phyloP scores from a whole-genome alignment of 768 basidiomycete species.

The Xanthoconium purpureum region DNA sequence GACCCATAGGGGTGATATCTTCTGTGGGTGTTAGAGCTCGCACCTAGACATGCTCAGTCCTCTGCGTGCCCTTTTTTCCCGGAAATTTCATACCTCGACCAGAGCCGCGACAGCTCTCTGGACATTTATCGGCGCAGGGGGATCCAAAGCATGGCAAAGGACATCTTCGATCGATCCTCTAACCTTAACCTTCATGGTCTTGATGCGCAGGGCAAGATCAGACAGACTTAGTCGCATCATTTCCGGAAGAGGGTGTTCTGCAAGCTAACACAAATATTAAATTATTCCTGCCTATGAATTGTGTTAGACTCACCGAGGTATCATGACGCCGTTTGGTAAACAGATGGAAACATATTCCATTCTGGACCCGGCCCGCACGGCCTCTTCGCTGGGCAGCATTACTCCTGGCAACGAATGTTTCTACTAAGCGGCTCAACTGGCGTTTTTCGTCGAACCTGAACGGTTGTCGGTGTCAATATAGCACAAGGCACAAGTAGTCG shows the following conservation, averaged over 20 bases:
- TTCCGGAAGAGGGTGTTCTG: slow-evolving; percentile 89
- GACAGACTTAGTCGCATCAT: slow-evolving; percentile 93
- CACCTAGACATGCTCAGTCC: slow-evolving; percentile 45
- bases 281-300: not conserved
- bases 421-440: slow-evolving; percentile 86
- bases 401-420: slow-evolving; percentile 88
- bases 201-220: slow-evolving; percentile 86
- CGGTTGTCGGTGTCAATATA: slow-evolving; percentile 1
- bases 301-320: slow-evolving; percentile 49
- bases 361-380: slow-evolving; percentile 86
- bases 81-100: slow-evolving; percentile 62
- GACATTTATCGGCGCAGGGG: slow-evolving; percentile 81
- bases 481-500: not conserved
- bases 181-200: slow-evolving; percentile 88
- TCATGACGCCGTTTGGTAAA: slow-evolving; percentile 90
- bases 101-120: slow-evolving; percentile 86
- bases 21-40: slow-evolving; percentile 80
- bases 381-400: slow-evolving; percentile 90
- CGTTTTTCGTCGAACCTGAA: slow-evolving; percentile 93
- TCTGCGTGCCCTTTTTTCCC: not conserved
- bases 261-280: slow-evolving; percentile 51
- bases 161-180: slow-evolving; percentile 88
- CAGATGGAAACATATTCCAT: slow-evolving; percentile 90
- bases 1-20: slow-evolving; percentile 93
- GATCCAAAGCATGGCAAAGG: slow-evolving; percentile 83